Evolutionary conservation across 2,329 filamentous ascomycete genomes (phyloP).

Genomic region (Tympanopsis confertula): DNA sequence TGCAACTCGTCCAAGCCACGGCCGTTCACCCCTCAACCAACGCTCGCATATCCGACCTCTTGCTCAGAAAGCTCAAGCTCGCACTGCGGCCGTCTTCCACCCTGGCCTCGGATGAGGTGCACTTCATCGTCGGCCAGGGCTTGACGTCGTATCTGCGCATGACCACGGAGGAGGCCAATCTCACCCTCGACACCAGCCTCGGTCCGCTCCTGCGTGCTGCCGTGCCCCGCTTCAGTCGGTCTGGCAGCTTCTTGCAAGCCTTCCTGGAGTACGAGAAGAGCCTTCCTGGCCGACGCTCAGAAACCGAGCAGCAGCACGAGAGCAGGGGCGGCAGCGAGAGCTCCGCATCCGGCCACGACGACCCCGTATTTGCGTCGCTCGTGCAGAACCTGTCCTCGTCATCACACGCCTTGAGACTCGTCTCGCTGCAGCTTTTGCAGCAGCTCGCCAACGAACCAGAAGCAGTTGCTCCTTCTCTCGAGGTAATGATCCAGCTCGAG

Average conservation of each 20-base stretch:
- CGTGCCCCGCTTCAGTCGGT: slow-evolving; percentile 53
- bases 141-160: slow-evolving; percentile 63
- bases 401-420: slow-evolving; percentile 63
- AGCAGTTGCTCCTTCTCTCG: slow-evolving; percentile 36
- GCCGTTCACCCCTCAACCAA: slow-evolving; percentile 55
- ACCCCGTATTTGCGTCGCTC: slow-evolving; percentile 51
- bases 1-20: slow-evolving; percentile 50
- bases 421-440: slow-evolving; percentile 62
- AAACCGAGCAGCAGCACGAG: slow-evolving; percentile 13
- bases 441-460: slow-evolving; percentile 38
- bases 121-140: slow-evolving; percentile 64
- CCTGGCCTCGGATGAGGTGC: slow-evolving; percentile 48
- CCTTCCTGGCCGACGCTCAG: slow-evolving; percentile 9
- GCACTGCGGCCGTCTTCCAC: slow-evolving; percentile 49
- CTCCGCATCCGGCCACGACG: slow-evolving; percentile 41
- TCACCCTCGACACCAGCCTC: slow-evolving; percentile 45
- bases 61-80: slow-evolving; percentile 55
- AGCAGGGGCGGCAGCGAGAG: slow-evolving; percentile 21
- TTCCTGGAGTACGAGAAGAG: slow-evolving; percentile 42
- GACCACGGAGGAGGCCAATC: slow-evolving; percentile 43
- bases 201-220: slow-evolving; percentile 55
- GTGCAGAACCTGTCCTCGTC: slow-evolving; percentile 64
- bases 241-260: slow-evolving; percentile 54
- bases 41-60: slow-evolving; percentile 51
- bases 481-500: slow-evolving; percentile 67